A percentile compares a stretch with the other conserved stretches of the same genome.
Evolutionary conservation across 805 yeast genomes (phyloP).

Genomic region (Kodamaea fukazawae): DNA sequence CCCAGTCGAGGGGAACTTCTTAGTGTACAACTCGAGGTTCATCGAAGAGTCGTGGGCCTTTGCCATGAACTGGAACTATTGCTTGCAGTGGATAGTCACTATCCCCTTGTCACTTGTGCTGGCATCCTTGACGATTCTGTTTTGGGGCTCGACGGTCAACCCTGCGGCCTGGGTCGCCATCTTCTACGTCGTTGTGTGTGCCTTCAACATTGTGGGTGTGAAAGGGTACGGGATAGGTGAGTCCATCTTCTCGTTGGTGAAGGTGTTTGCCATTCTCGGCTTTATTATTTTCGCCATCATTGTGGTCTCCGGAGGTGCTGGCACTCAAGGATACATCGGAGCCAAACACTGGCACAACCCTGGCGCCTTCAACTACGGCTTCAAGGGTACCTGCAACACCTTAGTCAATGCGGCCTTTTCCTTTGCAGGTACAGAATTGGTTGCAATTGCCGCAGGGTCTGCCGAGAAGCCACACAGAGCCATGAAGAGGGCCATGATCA

Average conservation of each 20-base stretch:
- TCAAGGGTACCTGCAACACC: slow-evolving; percentile 23
- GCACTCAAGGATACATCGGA: slow-evolving; percentile 38
- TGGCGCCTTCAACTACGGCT: slow-evolving; percentile 51
- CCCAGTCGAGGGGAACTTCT: slow-evolving; percentile 33
- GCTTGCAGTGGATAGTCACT: slow-evolving; percentile 29
- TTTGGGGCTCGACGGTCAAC: slow-evolving; percentile 31
- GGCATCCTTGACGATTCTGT: slow-evolving; percentile 31
- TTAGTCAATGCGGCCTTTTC: slow-evolving; percentile 26
- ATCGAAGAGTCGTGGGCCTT: slow-evolving; percentile 18
- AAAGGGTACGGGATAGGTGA: slow-evolving; percentile 36
- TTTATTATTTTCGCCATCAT: slow-evolving; percentile 33
- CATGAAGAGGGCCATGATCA: slow-evolving; percentile 58
- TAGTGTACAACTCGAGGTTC: slow-evolving; percentile 25
- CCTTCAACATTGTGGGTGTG: slow-evolving; percentile 29
- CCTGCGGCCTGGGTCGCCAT: slow-evolving; percentile 43
- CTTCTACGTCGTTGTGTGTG: slow-evolving; percentile 23
- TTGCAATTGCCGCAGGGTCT: slow-evolving; percentile 55
- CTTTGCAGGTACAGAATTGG: slow-evolving; percentile 51
- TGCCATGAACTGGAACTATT: slow-evolving; percentile 23
- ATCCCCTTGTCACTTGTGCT: slow-evolving; percentile 31
- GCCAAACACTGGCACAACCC: slow-evolving; percentile 47
- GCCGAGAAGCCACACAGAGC: slow-evolving; percentile 56
- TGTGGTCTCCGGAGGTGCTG: slow-evolving; percentile 37
- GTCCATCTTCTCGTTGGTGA: slow-evolving; percentile 32
- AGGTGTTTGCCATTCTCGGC: slow-evolving; percentile 29